These are phyloP conservation scores for Phaeodactylum tricornutum DNA, from an alignment of 108 stramenopile species.

Conservation along the genomic window DNA sequence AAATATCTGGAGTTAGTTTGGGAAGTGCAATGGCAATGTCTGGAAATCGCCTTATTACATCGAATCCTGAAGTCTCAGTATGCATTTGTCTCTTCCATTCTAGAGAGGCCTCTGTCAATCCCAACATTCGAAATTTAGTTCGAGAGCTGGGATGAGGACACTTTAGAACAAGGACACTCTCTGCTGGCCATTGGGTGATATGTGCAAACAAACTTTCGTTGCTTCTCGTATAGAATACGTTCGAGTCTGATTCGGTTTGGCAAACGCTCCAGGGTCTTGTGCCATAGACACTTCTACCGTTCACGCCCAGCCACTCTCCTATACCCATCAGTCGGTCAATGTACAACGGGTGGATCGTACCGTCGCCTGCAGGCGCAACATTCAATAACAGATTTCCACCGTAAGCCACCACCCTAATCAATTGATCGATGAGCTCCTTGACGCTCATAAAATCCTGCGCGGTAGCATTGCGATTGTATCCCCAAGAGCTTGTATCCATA, in stretches of 20 bases:
- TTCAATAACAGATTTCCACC: conserved; percentile 36
- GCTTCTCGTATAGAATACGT: conserved; percentile 17
- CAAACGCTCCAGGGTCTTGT: conserved; percentile 24
- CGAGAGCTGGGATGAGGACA: conserved; percentile 13
- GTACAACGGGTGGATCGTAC: conserved; percentile 30
- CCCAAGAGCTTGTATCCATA: conserved; percentile 8
- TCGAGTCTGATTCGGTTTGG: conserved; percentile 11
- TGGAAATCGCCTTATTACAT: no score
- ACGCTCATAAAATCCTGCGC: conserved; percentile 17
- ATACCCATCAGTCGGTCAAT: conserved; percentile 32
- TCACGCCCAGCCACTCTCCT: conserved; percentile 34
- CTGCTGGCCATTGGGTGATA: conserved; percentile 26
- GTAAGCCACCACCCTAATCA: conserved; percentile 23
- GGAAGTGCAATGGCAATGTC: no score
- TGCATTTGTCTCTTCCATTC: no score
- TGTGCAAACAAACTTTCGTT: conserved; percentile 12
- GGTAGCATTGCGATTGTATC: conserved; percentile 22
- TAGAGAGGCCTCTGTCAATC: no score
- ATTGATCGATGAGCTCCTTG: conserved; percentile 15
- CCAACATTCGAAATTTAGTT: conserved; percentile 25
- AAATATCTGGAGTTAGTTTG: no score
- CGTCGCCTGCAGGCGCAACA: conserved; percentile 34
- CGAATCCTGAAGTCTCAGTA: no score
- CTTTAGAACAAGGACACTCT: conserved; percentile 7
- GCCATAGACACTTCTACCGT: conserved; percentile 30